Base-by-base conservation (phyloP, 2,329 filamentous ascomycete genomes). In the Tolypocladium ophioglossoides region DNA sequence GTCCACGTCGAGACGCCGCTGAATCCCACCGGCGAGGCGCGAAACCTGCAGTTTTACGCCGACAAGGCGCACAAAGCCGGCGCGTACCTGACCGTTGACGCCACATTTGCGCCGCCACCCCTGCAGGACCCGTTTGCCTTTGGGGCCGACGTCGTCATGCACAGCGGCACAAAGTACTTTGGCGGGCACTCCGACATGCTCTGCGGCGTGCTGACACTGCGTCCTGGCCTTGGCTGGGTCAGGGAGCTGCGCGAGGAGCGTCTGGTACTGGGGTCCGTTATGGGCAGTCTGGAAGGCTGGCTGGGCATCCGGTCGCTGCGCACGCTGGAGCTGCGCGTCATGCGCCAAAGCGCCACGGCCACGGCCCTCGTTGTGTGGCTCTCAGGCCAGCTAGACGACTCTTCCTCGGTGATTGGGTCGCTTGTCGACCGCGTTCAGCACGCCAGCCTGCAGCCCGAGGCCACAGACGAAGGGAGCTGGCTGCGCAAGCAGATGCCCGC, bases 101-200 rank as follows among this genome's bases (percentile, higher is more conserved):
- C 89, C 2, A 99, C 94, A 0, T 96, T 99, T 71, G 94, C 84
- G 3, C 94, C 94, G 41, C 94, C 94, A 35, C 89, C 89, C 32
- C 74, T 99, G 55, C 86, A 90, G 67, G 88, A 96, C 63, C 91
- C 94, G 0, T 94, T 97, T 63, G 66, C 69, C 32, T 86, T 80
- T 68, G 92, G 90, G 49, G 90, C 87, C 32, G 92, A 97, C 70
- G 71, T 91, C 1, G 82, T 96, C 37, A 87, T 97, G 89, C 94
- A 99, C 72, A 87, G 82, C 52, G 94, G 91, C 4, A 96, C 91
- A 20, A 99, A 97, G 77, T 99, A 97, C 71, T 83, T 99, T 61
- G 94, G 94, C 22, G 94, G 94, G 0, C 94, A 99, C 72, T 92
- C 86, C 60, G 94, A 99, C 71, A 79, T 97, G 78, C 81, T 97